Percentiles rank a stretch among this genome's conserved stretches.
These are phyloP conservation scores for Sugiyamaella xylanicola DNA, from an alignment of 1,139 yeast genomes.

Conservation along the genomic window DNA sequence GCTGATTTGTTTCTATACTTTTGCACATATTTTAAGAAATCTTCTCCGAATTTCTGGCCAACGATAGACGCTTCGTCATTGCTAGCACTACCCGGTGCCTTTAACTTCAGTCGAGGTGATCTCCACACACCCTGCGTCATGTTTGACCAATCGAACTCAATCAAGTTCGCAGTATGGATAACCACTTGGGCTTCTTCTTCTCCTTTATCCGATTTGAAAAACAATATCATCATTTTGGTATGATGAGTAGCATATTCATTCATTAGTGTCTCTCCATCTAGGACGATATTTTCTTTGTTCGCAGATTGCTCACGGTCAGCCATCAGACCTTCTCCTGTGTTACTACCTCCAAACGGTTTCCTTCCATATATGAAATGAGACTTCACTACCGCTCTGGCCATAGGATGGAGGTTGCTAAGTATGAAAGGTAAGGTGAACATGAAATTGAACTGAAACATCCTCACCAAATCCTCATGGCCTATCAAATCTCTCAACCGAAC, in stretches of 20 bases:
- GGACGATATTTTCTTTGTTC: constrained; percentile 27
- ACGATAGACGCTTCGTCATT: neutral
- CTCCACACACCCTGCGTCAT: constrained; percentile 42
- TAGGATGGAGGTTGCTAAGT: constrained; percentile 31
- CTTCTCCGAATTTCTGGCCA: constrained; percentile 32
- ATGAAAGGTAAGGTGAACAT: constrained; percentile 35
- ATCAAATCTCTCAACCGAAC: constrained; percentile 30
- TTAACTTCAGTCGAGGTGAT: constrained; percentile 32
- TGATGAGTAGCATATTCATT: constrained; percentile 40
- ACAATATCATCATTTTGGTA: constrained; percentile 42
- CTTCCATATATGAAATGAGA: constrained; percentile 36
- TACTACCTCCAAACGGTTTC: constrained; percentile 11
- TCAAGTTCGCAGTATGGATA: constrained; percentile 43
- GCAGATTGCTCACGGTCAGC: constrained; percentile 22
- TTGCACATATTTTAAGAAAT: constrained; percentile 34
- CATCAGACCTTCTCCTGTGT: constrained; percentile 11
- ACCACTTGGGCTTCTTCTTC: constrained; percentile 35
- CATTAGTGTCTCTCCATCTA: constrained; percentile 31
- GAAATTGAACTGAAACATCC: constrained; percentile 38
- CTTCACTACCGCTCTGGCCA: constrained; percentile 25
- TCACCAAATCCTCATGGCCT: constrained; percentile 21
- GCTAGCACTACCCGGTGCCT: neutral
- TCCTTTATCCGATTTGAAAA: constrained; percentile 25
- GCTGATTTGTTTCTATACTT: constrained; percentile 31
- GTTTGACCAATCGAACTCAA: constrained; percentile 40